Evolutionary conservation across 2,329 filamentous ascomycete species (phyloP).

Genomic region (Ceratocystis diversiconidia): DNA sequence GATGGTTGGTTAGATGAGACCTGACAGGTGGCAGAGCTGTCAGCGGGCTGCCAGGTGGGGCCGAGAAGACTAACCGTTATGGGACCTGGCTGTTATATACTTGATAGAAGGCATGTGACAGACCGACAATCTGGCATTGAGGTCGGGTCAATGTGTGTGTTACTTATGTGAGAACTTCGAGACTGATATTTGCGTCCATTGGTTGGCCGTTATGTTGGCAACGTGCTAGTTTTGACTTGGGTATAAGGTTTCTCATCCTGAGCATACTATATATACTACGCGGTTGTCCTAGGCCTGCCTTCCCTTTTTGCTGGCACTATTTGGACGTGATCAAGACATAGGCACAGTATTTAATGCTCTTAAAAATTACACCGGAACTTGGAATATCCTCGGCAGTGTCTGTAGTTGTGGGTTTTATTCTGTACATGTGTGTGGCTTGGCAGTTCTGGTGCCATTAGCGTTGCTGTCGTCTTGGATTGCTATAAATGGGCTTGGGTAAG

Average conservation of each 20-base stretch:
- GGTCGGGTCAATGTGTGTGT: no score
- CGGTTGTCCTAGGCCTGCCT: slow-evolving; percentile 17
- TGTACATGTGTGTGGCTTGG: slow-evolving; percentile 6
- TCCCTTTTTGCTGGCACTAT: neutral
- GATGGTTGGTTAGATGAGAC: neutral
- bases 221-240: neutral
- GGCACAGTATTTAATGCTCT: neutral
- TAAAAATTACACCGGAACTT: neutral
- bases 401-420: slow-evolving; percentile 7
- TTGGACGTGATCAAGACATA: neutral
- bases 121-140: neutral
- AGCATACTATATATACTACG: neutral
- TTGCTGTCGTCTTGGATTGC: slow-evolving; percentile 5
- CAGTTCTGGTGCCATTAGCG: slow-evolving; percentile 7
- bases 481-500: neutral
- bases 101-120: neutral
- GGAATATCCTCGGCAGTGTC: neutral
- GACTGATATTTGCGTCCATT: neutral
- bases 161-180: neutral
- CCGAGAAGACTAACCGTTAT: neutral
- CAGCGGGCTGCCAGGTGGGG: neutral
- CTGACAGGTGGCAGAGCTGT: slow-evolving; percentile 10
- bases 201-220: neutral
- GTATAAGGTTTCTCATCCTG: neutral
- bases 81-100: neutral